Conservation (phyloP, 2,329 filamentous ascomycete genomes). For the Penicillium sp. region DNA sequence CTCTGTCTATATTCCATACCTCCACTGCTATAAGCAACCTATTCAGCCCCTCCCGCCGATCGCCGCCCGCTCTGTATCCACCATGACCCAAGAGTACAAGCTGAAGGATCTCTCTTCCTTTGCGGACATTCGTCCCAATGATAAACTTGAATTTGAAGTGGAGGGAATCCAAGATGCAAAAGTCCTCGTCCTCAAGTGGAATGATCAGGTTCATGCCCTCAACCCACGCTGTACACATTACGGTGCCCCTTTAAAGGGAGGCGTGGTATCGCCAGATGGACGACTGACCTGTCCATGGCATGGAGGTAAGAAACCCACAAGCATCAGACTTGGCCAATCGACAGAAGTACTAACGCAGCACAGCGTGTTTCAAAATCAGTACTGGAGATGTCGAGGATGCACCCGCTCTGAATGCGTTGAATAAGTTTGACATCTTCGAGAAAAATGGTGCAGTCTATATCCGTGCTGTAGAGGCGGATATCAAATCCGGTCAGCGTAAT, state of each 20-base stretch:
- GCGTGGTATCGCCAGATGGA: slow-evolving; percentile 74
- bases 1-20: too few relatives aligned
- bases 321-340: too few relatives aligned
- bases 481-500: slow-evolving; percentile 69
- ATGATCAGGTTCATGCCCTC: slow-evolving; percentile 69
- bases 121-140: slow-evolving; percentile 62
- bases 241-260: slow-evolving; percentile 80
- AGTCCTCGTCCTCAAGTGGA: slow-evolving; percentile 74
- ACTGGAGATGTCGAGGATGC: slow-evolving; percentile 95
- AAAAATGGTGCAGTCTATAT: slow-evolving; percentile 81
- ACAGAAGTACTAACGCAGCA: background rate
- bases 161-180: slow-evolving; percentile 84
- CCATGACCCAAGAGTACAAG: slow-evolving; percentile 40
- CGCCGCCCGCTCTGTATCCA: slow-evolving; percentile 7
- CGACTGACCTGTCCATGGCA: slow-evolving; percentile 94
- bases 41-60: too few relatives aligned
- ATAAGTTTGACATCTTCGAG: slow-evolving; percentile 73
- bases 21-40: too few relatives aligned
- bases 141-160: slow-evolving; percentile 84
- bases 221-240: slow-evolving; percentile 86
- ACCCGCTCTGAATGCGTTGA: slow-evolving; percentile 78
- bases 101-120: slow-evolving; percentile 73
- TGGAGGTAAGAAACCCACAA: slow-evolving; percentile 57
- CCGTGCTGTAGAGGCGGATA: slow-evolving; percentile 66
- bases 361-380: slow-evolving; percentile 84